Conservation (phyloP, 352 stramenopile genomes). For the Pythium sukuiense region DNA sequence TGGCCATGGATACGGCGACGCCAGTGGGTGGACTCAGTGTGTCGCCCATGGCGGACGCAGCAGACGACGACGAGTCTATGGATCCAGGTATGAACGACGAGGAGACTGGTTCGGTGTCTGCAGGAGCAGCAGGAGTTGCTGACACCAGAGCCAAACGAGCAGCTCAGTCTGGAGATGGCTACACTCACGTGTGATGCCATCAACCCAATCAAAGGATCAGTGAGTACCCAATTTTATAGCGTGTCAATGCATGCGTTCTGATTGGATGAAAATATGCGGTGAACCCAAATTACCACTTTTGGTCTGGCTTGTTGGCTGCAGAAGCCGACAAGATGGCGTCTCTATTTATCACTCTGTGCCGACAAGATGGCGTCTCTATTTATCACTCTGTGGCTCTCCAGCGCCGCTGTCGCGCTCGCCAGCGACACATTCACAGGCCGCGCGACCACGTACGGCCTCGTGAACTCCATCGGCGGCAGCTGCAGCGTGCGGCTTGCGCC, state of each 20-base stretch:
- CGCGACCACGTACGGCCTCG: conserved; percentile 54
- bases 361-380: not conserved
- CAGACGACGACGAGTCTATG: not conserved
- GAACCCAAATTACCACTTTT: not conserved
- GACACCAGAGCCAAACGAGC: not conserved
- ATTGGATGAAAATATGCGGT: not conserved
- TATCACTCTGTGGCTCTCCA: not conserved
- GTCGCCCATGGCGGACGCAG: no score
- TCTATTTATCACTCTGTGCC: not conserved
- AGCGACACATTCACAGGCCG: conserved; percentile 44
- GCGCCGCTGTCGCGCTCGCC: conserved; percentile 4
- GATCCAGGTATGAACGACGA: not conserved
- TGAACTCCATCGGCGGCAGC: conserved; percentile 43
- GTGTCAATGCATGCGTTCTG: not conserved
- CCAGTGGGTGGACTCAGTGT: conserved; percentile 1
- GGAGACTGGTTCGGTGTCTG: not conserved
- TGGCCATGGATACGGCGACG: conserved; percentile 16
- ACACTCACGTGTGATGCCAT: not conserved
- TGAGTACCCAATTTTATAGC: not conserved
- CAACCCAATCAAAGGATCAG: not conserved
- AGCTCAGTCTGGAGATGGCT: not conserved
- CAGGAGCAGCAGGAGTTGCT: no score
- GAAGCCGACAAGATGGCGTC: no score
- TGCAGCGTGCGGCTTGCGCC: conserved; percentile 51
- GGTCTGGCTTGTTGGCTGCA: not conserved